Evolutionary conservation across 1,284 basidiomycete genomes (phyloP), one percentile per base, ranked within the genome.

Genomic region (Acaromyces ingoldii): DNA sequence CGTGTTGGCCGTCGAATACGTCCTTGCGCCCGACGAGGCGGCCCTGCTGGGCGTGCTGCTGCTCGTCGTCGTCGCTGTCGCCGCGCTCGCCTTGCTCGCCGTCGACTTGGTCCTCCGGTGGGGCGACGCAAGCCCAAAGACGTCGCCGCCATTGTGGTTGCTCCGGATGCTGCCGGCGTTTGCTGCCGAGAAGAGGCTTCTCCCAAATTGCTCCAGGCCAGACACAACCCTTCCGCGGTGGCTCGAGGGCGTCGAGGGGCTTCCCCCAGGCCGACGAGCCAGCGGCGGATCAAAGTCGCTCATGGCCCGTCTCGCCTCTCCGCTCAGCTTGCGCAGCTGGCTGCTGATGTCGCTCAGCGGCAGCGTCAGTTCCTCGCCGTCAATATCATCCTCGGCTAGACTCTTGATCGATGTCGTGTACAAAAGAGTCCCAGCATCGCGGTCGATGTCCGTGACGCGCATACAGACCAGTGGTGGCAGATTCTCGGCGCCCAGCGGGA

Each of bases 111-210:
- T 59, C 39, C 65, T 49, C 24, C 61, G 56, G 3, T 62, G 51
- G 7, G 65, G 64, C 22, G 44, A 46, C n/a, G n/a, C n/a, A n/a
- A n/a, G n/a, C n/a, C 65, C 65, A 43, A 68, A 68, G 9, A 66
- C 54, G 44, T 67, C 65, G 21, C 54, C 31, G 13, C 49, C 57
- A 51, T 38, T 33, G 22, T 17, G 58, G 0, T 44, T 53, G 53
- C 57, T 60, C 10, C 53, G 53, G 17, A 55, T 31, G 21, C 50
- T 52, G n/a, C n/a, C n/a, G n/a, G n/a, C n/a, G 17, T 33, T 51
- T 24, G 54, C 51, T 13, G 51, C 51, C 17, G 57, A 55, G 31
- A 68, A 68, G n/a, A 65, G 47, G 1, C 53, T 54, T 6, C 66
- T 48, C 15, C 66, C 64, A 36, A 68, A 65, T 24, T 64, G 55